Conservation (phyloP, 257 asterid genomes). For the Solanum rostratum region DNA sequence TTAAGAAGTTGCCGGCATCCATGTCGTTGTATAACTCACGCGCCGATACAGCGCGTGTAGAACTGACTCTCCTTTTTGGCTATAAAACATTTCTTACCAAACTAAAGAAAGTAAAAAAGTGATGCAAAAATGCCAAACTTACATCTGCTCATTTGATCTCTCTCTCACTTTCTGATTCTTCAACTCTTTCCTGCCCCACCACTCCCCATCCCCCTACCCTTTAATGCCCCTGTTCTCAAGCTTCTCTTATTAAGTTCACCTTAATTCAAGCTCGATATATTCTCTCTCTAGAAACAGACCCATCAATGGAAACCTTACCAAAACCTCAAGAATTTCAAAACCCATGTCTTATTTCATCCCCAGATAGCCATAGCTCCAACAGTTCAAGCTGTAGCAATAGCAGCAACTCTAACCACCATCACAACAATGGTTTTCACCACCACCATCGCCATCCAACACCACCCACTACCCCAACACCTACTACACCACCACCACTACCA, state of each 20-base stretch:
- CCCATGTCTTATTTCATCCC: constrained; percentile 25
- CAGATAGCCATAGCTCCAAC: constrained; percentile 22
- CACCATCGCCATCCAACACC: constrained; percentile 12
- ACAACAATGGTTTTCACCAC: constrained; percentile 6
- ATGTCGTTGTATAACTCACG: neutral
- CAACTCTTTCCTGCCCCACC: constrained; percentile 4
- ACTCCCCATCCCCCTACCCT: neutral
- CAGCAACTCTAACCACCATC: constrained; percentile 6
- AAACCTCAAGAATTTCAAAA: constrained; percentile 28
- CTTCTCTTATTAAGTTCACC: neutral
- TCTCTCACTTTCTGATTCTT: neutral
- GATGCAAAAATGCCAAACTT: constrained; percentile 21
- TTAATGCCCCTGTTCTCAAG: neutral
- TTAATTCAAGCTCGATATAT: neutral
- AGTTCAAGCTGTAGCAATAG: constrained; percentile 32
- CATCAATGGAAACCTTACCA: constrained; percentile 37
- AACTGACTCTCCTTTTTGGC: neutral
- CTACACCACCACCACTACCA: constrained; percentile 31
- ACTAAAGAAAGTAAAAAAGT: constrained; percentile 25
- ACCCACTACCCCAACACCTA: neutral
- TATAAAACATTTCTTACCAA: constrained; percentile 38
- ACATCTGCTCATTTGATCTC: constrained; percentile 5
- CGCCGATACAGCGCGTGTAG: neutral
- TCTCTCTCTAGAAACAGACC: constrained; percentile 4
- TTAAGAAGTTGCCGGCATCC: neutral